phyloP scores from a whole-genome alignment of 208 protist genomes.

The Trichomonas vaginalis region DNA sequence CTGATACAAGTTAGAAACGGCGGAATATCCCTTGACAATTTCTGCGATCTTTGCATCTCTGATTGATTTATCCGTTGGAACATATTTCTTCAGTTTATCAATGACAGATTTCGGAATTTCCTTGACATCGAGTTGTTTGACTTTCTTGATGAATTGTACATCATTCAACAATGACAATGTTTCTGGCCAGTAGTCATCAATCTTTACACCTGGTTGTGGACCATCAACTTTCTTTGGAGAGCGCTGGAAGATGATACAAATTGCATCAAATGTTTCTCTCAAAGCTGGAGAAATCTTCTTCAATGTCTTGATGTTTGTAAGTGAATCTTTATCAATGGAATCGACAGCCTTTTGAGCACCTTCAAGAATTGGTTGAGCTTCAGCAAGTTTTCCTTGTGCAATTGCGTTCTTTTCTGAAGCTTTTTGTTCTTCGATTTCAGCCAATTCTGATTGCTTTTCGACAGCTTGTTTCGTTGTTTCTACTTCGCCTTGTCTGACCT shows the following conservation, averaged over 20 bases:
- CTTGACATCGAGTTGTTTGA: slow-evolving; percentile 81
- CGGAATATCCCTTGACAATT: slow-evolving; percentile 8
- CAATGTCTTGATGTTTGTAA: not conserved
- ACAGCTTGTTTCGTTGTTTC: not conserved
- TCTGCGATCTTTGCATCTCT: not conserved
- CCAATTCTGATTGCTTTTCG: not conserved
- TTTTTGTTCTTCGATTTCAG: not conserved
- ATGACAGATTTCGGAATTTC: slow-evolving; percentile 77
- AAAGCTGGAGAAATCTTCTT: not conserved
- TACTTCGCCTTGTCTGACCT: not conserved
- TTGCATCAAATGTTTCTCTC: not conserved
- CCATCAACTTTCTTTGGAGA: not conserved
- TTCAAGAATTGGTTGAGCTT: not conserved
- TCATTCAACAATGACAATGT: slow-evolving; percentile 51
- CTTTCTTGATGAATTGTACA: slow-evolving; percentile 75
- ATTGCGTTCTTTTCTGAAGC: not conserved
- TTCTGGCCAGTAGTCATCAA: slow-evolving; percentile 3
- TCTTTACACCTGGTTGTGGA: not conserved
- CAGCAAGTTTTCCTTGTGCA: not conserved
- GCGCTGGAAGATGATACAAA: slow-evolving; percentile 14
- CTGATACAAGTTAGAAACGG: slow-evolving; percentile 43
- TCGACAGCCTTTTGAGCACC: not conserved
- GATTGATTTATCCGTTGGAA: slow-evolving; percentile 53
- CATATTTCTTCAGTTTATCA: slow-evolving; percentile 74
- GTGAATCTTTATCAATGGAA: not conserved